Conservation (phyloP, 768 basidiomycete species). For the Glaciozyma martinii region DNA sequence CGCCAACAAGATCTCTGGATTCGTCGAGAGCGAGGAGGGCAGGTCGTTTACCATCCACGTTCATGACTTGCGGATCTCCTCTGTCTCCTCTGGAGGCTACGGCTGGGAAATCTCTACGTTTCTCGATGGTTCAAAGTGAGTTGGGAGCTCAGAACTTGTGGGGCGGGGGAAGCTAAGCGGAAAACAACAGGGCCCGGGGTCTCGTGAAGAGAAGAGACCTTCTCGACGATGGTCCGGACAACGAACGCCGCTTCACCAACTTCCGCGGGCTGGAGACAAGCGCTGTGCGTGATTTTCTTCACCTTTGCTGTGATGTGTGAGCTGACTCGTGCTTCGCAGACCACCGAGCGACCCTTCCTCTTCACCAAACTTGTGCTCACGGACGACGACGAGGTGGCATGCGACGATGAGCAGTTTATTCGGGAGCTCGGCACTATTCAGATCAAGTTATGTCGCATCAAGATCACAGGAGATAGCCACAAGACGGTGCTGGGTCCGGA, state of each 20-base stretch:
- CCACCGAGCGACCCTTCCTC: not conserved
- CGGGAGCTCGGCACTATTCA: not conserved
- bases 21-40: not conserved
- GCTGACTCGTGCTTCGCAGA: not conserved
- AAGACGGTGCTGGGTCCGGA: not conserved
- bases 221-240: too few species aligned
- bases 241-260: too few species aligned
- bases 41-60: not conserved
- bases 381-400: not conserved
- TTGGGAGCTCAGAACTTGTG: too few species aligned
- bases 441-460: not conserved
- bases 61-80: not conserved
- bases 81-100: too few species aligned
- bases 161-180: too few species aligned
- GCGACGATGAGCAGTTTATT: not conserved
- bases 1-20: not conserved
- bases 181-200: too few species aligned
- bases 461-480: not conserved
- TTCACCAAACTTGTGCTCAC: not conserved
- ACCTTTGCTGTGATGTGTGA: too few species aligned
- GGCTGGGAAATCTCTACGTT: too few species aligned
- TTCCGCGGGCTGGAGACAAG: too few species aligned
- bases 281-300: too few species aligned
- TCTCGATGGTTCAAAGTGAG: too few species aligned
- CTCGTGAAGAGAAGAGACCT: too few species aligned